Base-by-base conservation (phyloP, 2,329 filamentous ascomycete genomes). In the Zelopaecilomyces penicillatus region DNA sequence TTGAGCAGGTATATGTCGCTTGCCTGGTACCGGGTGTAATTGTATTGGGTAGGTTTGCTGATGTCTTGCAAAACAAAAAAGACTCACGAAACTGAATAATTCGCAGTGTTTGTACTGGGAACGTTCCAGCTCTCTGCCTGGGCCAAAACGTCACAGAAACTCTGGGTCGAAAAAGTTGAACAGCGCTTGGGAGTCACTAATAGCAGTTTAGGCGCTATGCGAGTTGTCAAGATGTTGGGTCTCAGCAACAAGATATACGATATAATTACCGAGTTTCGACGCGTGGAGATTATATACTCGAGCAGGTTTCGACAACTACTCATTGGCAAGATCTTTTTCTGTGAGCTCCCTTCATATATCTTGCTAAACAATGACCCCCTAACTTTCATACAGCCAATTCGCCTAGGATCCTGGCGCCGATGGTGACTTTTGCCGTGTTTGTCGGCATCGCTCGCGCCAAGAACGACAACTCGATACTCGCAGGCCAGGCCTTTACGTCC, bases 161-260 rank as follows among this genome's bases (percentile, higher is more conserved):
- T 56, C 1, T 73, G 69, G 70, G 64, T 69, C 31, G 63, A 67
- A 39, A 63, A 58, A 28, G 66, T 73, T 9, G 64, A 73, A 52
- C 57, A 63, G 34, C 65, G 70, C 5, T 62, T 73, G 4, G 58
- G 62, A 5, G 57, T 65, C 4, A 73, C 69, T 0, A 57, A 62
- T 1, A 57, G 56, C 4, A 62, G 69, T 56, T 60, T 73, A 0
- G 58, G 58, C n/a, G 63, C 67, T 3, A 70, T 73, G 58, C 69
- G 70, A 48, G 62, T 65, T 28, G 59, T 73, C 26, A 73, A 71
- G 52, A 71, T 72, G 61, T 60, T 65, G 9, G 67, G 66, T 0
- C 50, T 65, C 1, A 41, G 54, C 0, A 40, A 45, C 1, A 45
- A 56, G 1, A 52, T 64, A 30, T 51, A 51, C 2, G 48, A 44